phyloP scores from a whole-genome alignment of 495 filamentous ascomycete species.

The Xylaria scruposa region DNA sequence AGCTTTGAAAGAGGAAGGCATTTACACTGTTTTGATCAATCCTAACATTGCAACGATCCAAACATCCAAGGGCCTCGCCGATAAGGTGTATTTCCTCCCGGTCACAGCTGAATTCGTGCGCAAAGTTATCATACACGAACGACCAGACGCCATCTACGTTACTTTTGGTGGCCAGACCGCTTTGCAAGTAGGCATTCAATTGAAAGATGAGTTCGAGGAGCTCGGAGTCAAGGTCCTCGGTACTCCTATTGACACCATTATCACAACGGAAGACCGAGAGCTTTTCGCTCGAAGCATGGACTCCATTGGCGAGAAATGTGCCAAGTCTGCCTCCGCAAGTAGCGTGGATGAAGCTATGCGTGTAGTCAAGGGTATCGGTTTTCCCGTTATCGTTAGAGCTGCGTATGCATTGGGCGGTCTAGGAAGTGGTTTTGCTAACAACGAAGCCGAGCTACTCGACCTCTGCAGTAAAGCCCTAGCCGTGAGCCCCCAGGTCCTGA shows the following conservation, averaged over 20 bases:
- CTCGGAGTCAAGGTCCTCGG: slow-evolving; percentile 93
- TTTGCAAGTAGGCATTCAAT: slow-evolving; percentile 90
- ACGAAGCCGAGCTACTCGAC: slow-evolving; percentile 83
- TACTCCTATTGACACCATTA: slow-evolving; percentile 96
- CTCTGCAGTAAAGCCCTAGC: slow-evolving; percentile 96
- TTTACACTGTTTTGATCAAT: slow-evolving; percentile 95
- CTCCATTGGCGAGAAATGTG: slow-evolving; percentile 96
- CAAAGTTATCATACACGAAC: slow-evolving; percentile 91
- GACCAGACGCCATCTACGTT: slow-evolving; percentile 93
- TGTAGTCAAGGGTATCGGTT: slow-evolving; percentile 88
- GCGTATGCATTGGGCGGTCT: slow-evolving; percentile 96
- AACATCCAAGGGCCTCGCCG: slow-evolving; percentile 94
- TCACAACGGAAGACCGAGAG: slow-evolving; percentile 97
- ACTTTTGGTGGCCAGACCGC: slow-evolving; percentile 97
- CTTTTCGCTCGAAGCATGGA: slow-evolving; percentile 98
- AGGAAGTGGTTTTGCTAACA: slow-evolving; percentile 93
- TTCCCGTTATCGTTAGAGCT: slow-evolving; percentile 95
- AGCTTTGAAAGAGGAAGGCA: slow-evolving; percentile 93
- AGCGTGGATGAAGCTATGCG: slow-evolving; percentile 82
- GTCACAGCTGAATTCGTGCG: slow-evolving; percentile 97
- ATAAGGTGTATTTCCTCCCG: slow-evolving; percentile 97
- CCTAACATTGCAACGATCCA: slow-evolving; percentile 99
- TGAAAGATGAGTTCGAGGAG: slow-evolving; percentile 91
- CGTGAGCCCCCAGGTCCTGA: slow-evolving; percentile 92
- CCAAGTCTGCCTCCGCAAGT: slow-evolving; percentile 91